Base-by-base conservation (phyloP, 768 basidiomycete species). In the Kwoniella shandongensis region DNA sequence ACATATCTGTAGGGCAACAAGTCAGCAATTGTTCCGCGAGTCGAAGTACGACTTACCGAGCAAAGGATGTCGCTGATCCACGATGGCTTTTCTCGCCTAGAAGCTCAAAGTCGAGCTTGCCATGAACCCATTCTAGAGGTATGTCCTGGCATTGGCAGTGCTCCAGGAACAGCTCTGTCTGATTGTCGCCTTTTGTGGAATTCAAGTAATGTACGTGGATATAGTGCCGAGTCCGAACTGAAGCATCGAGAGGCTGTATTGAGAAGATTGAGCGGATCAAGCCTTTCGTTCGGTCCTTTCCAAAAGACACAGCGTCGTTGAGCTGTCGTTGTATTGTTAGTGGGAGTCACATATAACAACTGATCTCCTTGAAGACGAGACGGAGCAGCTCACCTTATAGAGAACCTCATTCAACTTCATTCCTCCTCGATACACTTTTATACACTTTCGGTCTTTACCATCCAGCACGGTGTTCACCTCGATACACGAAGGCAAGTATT, bases 141-240 rank as follows among this genome's bases (percentile, higher is more conserved):
- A 65, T 22, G 27, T 56, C 45, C 18, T 61, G 51, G 30, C 63
- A 65, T 17, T 61, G 59, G 10, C 49, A 51, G 36, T 65, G 40
- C 12, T 54, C 40, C 0, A 65, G 54, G 42, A 61, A 61, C 13
- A 57, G 42, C 35, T 65, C 63, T 12, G n/a, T 41, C 7, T 32
- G 11, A 13, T 3, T 3, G 30, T 3, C 3, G 22, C n/a, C 13
- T 1, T 26, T 48, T 18, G n/a, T 49, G 41, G 32, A 35, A 17
- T 26, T 51, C 3, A 65, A n/a, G 11, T 27, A 54, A 5, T 65
- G 63, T 1, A 55, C 55, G 30, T 65, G 63, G 11, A 36, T 44
- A 11, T 29, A 46, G 13, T 49, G 35, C 23, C 27, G 36, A 8
- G 49, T 25, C 1, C 23, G 49, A 18, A 45, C 17, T 10, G 27